Evolutionary conservation across 179 eudicot species (phyloP).

Genomic region (Silene coronaria): DNA sequence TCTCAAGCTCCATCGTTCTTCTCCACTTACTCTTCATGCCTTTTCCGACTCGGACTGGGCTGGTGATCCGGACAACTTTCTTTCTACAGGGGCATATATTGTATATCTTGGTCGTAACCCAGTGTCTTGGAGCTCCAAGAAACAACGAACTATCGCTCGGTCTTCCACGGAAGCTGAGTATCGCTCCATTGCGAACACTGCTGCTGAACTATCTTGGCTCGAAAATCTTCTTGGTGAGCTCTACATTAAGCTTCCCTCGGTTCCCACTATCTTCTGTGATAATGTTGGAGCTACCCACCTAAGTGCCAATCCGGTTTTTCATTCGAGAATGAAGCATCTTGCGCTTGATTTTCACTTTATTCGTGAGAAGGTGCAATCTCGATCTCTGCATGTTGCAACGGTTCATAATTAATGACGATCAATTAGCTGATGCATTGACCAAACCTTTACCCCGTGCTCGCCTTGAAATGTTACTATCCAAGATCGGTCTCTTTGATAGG

Average conservation of each 20-base stretch:
- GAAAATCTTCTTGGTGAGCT: neutral
- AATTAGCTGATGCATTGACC: neutral
- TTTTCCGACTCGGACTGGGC: neutral
- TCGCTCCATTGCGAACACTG: neutral
- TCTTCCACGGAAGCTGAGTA: constrained; percentile 17
- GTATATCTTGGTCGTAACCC: constrained; percentile 7
- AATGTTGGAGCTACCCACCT: neutral
- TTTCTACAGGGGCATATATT: neutral
- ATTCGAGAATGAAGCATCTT: neutral
- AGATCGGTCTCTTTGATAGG: too few species aligned
- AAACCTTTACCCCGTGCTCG: neutral
- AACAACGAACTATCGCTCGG: constrained; percentile 4
- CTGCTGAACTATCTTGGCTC: neutral
- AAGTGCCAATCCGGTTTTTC: neutral
- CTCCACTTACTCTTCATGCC: neutral
- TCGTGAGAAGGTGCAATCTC: neutral
- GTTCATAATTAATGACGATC: neutral
- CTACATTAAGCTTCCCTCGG: neutral
- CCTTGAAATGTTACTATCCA: too few species aligned
- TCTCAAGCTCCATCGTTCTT: neutral
- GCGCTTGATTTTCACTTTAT: neutral
- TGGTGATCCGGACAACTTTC: neutral
- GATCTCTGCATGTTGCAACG: neutral
- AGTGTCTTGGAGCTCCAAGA: constrained; percentile 17
- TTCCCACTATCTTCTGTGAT: neutral